Percentiles rank a stretch among this genome's conserved stretches.
These are phyloP conservation scores for Cystoderma amianthinum DNA, from an alignment of 768 basidiomycete species.

Conservation along the genomic window DNA sequence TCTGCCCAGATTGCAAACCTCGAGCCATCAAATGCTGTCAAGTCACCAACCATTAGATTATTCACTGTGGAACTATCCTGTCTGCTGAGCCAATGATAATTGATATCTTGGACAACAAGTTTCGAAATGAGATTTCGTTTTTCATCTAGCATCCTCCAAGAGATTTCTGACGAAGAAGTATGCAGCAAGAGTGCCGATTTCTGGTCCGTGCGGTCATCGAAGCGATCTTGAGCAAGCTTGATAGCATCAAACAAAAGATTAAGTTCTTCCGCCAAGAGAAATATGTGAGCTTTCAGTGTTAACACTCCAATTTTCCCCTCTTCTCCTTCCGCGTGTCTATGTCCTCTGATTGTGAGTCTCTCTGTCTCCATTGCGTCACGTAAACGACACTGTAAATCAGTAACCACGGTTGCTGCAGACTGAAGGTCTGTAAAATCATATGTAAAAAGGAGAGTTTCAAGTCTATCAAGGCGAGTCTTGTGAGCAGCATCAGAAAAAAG, in stretches of 20 bases:
- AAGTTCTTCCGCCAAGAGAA: slow-evolving; percentile 71
- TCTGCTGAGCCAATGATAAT: slow-evolving; percentile 79
- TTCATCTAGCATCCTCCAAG: slow-evolving; percentile 86
- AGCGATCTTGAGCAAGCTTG: slow-evolving; percentile 74
- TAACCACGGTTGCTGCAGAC: slow-evolving; percentile 66
- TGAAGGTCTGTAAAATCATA: slow-evolving; percentile 81
- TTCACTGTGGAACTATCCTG: slow-evolving; percentile 86
- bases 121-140: slow-evolving; percentile 72
- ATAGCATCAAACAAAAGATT: slow-evolving; percentile 83
- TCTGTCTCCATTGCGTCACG: slow-evolving; percentile 55
- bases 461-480: slow-evolving; percentile 65
- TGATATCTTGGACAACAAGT: slow-evolving; percentile 70
- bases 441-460: slow-evolving; percentile 79
- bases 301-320: slow-evolving; percentile 49
- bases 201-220: slow-evolving; percentile 55
- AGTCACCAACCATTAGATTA: slow-evolving; percentile 64
- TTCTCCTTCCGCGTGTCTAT: slow-evolving; percentile 30
- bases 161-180: slow-evolving; percentile 79
- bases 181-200: slow-evolving; percentile 79
- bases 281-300: slow-evolving; percentile 65
- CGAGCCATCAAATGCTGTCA: slow-evolving; percentile 83
- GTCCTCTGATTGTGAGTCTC: slow-evolving; percentile 28
- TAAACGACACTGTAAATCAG: slow-evolving; percentile 67
- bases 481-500: slow-evolving; percentile 88
- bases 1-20: slow-evolving; percentile 81